Evolutionary conservation across 2,329 filamentous ascomycete genomes (phyloP).

Genomic region (Cordyceps cateniannulata): DNA sequence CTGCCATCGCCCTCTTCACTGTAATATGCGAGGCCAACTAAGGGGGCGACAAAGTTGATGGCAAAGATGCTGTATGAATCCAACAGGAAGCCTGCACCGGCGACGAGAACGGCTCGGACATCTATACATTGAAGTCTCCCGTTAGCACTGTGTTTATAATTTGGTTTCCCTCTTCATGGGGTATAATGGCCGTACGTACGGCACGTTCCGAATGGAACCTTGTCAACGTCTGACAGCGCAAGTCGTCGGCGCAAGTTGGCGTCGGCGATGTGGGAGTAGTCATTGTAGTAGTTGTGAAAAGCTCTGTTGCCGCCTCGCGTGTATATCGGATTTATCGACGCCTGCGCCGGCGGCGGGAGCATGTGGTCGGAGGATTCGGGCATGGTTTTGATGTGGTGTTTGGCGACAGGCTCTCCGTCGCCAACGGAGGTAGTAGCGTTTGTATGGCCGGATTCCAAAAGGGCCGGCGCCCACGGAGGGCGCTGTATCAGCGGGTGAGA

Average conservation of each 20-base stretch:
- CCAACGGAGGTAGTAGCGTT: background rate
- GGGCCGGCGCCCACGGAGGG: background rate
- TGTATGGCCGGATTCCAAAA: background rate
- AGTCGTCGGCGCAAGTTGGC: constrained; percentile 70
- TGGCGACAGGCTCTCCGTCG: background rate
- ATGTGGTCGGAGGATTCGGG: constrained; percentile 28
- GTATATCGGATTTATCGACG: constrained; percentile 23
- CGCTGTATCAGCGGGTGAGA: background rate
- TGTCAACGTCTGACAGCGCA: constrained; percentile 73
- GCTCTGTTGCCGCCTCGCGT: constrained; percentile 60
- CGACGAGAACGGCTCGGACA: constrained; percentile 66
- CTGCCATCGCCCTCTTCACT: constrained; percentile 40
- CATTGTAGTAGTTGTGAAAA: constrained; percentile 70
- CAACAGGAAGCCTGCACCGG: constrained; percentile 77
- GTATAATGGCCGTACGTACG: constrained; percentile 30
- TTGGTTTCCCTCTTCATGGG: background rate
- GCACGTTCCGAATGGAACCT: constrained; percentile 69
- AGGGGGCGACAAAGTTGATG: constrained; percentile 64
- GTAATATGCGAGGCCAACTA: constrained; percentile 75
- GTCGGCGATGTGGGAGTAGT: constrained; percentile 59
- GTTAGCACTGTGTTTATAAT: background rate
- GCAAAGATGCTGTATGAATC: constrained; percentile 80
- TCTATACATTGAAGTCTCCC: constrained; percentile 31
- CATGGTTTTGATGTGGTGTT: background rate
- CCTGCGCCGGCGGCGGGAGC: constrained; percentile 34